A percentile compares a stretch with the other conserved stretches of the same genome.
Evolutionary conservation across 2,329 filamentous ascomycete species (phyloP).

Genomic region (Colletotrichum truncatum): DNA sequence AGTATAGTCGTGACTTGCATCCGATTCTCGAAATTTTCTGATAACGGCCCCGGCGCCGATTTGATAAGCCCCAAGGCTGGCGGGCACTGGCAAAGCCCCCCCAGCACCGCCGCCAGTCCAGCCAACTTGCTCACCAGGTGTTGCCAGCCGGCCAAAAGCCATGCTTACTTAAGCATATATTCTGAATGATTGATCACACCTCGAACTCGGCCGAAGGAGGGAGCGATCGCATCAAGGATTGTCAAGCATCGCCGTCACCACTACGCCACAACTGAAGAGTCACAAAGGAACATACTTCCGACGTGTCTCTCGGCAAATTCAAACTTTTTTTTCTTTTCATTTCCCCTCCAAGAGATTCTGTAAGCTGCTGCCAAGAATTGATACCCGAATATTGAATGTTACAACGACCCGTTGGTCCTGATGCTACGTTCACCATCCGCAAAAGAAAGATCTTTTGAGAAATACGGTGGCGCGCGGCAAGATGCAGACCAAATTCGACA

Average conservation of each 20-base stretch:
- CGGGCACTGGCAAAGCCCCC: too few species aligned
- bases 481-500: slow-evolving; percentile 5
- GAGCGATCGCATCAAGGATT: background rate
- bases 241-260: background rate
- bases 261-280: background rate
- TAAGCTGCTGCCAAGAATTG: too few species aligned
- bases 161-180: background rate
- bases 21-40: slow-evolving; percentile 26
- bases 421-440: background rate
- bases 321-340: background rate
- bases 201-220: background rate
- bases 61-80: slow-evolving; percentile 12
- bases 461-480: slow-evolving; percentile 19
- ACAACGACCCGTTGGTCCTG: background rate
- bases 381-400: too few species aligned
- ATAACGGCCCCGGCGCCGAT: slow-evolving; percentile 17
- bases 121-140: background rate
- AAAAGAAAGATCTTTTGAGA: background rate
- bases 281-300: background rate
- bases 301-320: background rate
- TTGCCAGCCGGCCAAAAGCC: background rate
- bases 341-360: background rate
- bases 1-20: slow-evolving; percentile 12
- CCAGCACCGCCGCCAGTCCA: too few species aligned
- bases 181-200: too few species aligned